phyloP scores from a whole-genome alignment of 257 asterid genomes.

The Anisodus acutangulus region DNA sequence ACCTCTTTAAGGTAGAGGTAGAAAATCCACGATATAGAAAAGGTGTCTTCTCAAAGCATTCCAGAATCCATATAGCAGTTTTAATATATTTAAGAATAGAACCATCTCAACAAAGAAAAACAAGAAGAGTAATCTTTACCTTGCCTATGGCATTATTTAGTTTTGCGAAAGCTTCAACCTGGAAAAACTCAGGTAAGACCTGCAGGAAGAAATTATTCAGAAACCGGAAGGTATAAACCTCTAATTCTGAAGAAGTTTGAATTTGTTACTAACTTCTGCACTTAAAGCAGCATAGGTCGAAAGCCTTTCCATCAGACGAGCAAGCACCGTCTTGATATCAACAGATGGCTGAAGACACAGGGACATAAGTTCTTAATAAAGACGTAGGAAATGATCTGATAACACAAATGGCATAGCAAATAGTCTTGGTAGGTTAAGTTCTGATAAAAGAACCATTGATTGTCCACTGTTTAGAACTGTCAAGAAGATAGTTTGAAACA shows the following conservation, averaged over 20 bases:
- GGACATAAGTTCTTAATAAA: background rate
- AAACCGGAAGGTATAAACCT: conserved; percentile 31
- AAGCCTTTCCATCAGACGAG: conserved; percentile 97
- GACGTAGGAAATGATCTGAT: conserved; percentile 8
- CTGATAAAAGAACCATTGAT: background rate
- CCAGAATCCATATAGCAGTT: background rate
- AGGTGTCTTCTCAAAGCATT: conserved; percentile 9
- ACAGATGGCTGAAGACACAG: conserved; percentile 74
- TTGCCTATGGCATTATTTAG: conserved; percentile 85
- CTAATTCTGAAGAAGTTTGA: background rate
- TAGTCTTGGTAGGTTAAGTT: background rate
- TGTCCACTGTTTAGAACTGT: background rate
- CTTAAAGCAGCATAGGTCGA: conserved; percentile 96
- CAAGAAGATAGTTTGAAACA: background rate
- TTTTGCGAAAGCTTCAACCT: conserved; percentile 96
- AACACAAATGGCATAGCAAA: conserved; percentile 19
- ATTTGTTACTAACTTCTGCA: conserved; percentile 67
- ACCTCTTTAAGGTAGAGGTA: background rate
- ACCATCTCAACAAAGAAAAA: conserved; percentile 3
- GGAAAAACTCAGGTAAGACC: conserved; percentile 96
- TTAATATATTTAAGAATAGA: background rate
- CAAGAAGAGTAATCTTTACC: conserved; percentile 47
- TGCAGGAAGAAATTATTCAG: conserved; percentile 54
- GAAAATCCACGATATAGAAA: background rate
- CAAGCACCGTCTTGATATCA: conserved; percentile 92